Percentiles rank a stretch among this genome's conserved stretches.
These are phyloP conservation scores for Cladosporium austrohemisphaericum DNA, from an alignment of 2,329 filamentous ascomycete genomes.

Conservation along the genomic window DNA sequence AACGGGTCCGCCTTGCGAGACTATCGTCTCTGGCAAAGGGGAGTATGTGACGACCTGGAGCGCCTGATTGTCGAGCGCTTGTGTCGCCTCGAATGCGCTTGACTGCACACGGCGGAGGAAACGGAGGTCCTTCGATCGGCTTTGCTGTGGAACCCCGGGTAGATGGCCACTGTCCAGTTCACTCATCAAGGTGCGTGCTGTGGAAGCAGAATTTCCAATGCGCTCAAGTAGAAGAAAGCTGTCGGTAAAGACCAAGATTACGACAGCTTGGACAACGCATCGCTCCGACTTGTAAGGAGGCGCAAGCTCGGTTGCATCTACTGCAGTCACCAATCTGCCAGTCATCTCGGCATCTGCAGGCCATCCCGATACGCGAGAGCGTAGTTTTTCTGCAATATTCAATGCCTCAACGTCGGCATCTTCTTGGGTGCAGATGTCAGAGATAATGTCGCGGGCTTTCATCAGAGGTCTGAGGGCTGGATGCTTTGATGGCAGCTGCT, in stretches of 20 bases:
- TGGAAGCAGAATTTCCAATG: slow-evolving; percentile 47
- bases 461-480: slow-evolving; percentile 79
- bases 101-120: slow-evolving; percentile 48
- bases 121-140: slow-evolving; percentile 61
- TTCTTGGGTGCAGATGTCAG: slow-evolving; percentile 94
- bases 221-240: slow-evolving; percentile 75
- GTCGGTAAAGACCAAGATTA: slow-evolving; percentile 82
- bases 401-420: slow-evolving; percentile 64
- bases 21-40: slow-evolving; percentile 16
- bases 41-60: slow-evolving; percentile 29
- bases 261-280: slow-evolving; percentile 45
- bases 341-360: slow-evolving; percentile 52
- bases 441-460: slow-evolving; percentile 87
- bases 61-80: slow-evolving; percentile 26
- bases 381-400: slow-evolving; percentile 67
- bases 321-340: slow-evolving; percentile 75
- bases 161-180: slow-evolving; percentile 73
- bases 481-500: slow-evolving; percentile 78
- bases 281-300: slow-evolving; percentile 60
- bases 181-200: slow-evolving; percentile 70
- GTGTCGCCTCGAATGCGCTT: slow-evolving; percentile 24
- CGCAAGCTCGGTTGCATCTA: slow-evolving; percentile 72
- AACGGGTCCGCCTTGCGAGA: neutral
- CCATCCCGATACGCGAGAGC: slow-evolving; percentile 28
- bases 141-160: slow-evolving; percentile 52